phyloP scores from a whole-genome alignment of 306 rosid species.

The Ormosia semicastrata region DNA sequence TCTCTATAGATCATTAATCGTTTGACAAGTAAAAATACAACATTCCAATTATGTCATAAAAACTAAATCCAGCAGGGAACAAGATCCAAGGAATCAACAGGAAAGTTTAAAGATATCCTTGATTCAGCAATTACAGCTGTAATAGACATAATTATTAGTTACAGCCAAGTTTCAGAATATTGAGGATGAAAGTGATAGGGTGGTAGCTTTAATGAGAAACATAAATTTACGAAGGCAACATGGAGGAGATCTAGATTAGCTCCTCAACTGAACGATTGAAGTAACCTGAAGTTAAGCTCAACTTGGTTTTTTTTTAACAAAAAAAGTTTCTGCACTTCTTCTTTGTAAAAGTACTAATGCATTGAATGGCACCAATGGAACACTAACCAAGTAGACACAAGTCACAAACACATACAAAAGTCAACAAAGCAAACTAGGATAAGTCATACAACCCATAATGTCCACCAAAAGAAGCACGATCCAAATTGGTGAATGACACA shows the following conservation, averaged over 20 bases:
- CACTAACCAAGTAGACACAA: background rate
- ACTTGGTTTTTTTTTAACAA: background rate
- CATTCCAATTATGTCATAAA: background rate
- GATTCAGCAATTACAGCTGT: background rate
- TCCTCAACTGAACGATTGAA: background rate
- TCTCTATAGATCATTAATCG: background rate
- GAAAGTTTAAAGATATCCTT: background rate
- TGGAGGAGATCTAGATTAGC: background rate
- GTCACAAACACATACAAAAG: background rate
- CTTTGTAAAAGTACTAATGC: background rate
- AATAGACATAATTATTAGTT: background rate
- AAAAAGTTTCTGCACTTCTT: background rate
- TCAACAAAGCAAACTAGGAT: background rate
- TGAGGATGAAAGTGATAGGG: background rate
- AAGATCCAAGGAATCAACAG: background rate
- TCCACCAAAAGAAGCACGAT: background rate
- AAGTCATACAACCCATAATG: background rate
- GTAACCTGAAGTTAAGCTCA: background rate
- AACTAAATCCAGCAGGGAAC: background rate
- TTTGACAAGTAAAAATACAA: background rate
- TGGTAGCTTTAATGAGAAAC: background rate
- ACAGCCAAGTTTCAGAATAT: background rate
- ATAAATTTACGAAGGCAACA: background rate
- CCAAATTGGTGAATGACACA: background rate
- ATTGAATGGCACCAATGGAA: background rate